Percentiles rank a stretch among this genome's conserved stretches.
Conservation (phyloP, 2,329 filamentous ascomycete genomes). For the Hirsutella rhossiliensis region DNA sequence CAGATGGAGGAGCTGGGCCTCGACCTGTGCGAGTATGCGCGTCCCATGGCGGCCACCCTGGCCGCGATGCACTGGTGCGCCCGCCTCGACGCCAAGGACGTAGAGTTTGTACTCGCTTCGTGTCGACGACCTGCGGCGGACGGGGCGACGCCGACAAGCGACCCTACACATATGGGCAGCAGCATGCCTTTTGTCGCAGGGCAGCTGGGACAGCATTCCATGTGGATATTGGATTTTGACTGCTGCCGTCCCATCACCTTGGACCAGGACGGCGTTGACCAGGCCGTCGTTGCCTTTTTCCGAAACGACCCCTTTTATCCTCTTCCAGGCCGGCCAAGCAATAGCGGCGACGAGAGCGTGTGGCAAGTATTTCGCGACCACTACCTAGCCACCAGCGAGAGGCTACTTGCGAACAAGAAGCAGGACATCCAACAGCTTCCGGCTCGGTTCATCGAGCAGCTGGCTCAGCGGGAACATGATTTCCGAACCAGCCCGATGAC, state of each 20-base stretch:
- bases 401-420: too few relatives aligned
- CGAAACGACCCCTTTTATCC: conserved; percentile 41
- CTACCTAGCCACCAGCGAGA: background rate
- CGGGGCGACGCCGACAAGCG: background rate
- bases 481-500: too few relatives aligned
- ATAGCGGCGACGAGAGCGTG: background rate
- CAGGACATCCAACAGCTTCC: too few relatives aligned
- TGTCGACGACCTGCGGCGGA: conserved; percentile 2
- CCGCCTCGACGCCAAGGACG: conserved; percentile 35
- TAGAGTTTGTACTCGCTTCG: conserved; percentile 40
- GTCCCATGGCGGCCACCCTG: conserved; percentile 34
- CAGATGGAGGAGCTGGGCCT: conserved; percentile 33
- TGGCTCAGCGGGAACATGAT: too few relatives aligned
- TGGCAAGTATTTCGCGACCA: background rate
- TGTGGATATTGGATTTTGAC: conserved; percentile 39
- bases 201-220: conserved; percentile 17
- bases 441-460: too few relatives aligned
- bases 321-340: conserved; percentile 14
- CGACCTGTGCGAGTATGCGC: conserved; percentile 21
- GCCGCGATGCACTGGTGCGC: conserved; percentile 37
- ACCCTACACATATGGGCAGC: background rate
- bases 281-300: conserved; percentile 30
- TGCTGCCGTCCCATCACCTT: conserved; percentile 20
- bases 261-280: conserved; percentile 24
- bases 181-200: background rate